Evolutionary conservation across 2,329 filamentous ascomycete genomes (phyloP).

Genomic region (Alternaria sp.): DNA sequence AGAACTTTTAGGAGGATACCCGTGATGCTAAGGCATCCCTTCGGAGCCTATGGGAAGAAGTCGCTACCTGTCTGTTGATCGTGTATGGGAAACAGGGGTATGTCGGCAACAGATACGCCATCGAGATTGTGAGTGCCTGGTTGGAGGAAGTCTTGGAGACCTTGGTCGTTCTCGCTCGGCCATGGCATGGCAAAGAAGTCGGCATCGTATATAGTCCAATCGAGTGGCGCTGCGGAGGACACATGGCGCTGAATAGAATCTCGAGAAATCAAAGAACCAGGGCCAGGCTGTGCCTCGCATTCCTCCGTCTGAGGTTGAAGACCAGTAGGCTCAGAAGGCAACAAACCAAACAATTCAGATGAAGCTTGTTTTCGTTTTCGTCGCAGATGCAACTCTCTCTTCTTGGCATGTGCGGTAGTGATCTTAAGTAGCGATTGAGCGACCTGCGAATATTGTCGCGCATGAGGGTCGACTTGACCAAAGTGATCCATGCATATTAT

Average conservation of each 20-base stretch:
- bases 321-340: constrained; percentile 21
- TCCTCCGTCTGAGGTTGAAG: background rate
- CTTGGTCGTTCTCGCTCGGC: constrained; percentile 43
- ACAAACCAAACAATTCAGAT: constrained; percentile 41
- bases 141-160: constrained; percentile 42
- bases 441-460: constrained; percentile 42
- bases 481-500: constrained; percentile 42
- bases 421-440: constrained; percentile 38
- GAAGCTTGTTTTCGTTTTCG: constrained; percentile 41
- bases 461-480: constrained; percentile 38
- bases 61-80: constrained; percentile 33
- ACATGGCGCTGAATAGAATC: constrained; percentile 12
- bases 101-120: constrained; percentile 42
- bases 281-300: constrained; percentile 6
- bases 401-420: constrained; percentile 35
- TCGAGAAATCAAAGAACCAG: constrained; percentile 7
- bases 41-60: constrained; percentile 13
- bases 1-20: background rate
- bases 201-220: constrained; percentile 46
- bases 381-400: constrained; percentile 33
- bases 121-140: constrained; percentile 42
- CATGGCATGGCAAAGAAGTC: constrained; percentile 45
- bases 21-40: background rate
- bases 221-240: constrained; percentile 22
- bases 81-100: constrained; percentile 44